These are phyloP conservation scores for Pestalotiopsis sp. DNA, from an alignment of 2,329 filamentous ascomycete genomes.

Conservation along the genomic window DNA sequence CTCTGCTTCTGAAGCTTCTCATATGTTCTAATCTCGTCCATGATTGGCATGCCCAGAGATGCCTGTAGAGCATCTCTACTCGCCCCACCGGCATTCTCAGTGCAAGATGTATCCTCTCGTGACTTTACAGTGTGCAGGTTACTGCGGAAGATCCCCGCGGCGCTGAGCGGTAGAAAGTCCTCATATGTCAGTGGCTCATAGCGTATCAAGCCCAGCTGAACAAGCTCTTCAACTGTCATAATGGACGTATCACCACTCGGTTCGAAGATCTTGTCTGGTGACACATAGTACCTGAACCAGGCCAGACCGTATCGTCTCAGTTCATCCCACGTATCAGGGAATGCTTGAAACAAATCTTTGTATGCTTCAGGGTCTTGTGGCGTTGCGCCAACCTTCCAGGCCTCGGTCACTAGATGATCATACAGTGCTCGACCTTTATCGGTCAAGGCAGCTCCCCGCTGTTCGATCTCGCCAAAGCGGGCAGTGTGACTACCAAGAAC, in stretches of 20 bases:
- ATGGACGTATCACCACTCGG: background rate
- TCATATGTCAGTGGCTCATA: conserved; percentile 9
- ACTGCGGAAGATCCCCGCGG: conserved; percentile 5
- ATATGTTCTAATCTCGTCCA: background rate
- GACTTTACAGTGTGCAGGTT: background rate
- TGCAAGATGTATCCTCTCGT: background rate
- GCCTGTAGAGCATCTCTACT: background rate
- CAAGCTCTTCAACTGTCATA: background rate
- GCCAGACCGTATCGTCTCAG: background rate
- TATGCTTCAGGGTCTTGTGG: conserved; percentile 7
- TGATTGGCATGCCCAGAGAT: background rate
- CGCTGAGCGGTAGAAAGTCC: conserved; percentile 7
- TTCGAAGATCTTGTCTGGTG: background rate
- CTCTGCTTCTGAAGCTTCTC: background rate
- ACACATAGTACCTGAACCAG: conserved; percentile 1
- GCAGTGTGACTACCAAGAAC: conserved; percentile 2
- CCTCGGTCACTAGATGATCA: conserved; percentile 3
- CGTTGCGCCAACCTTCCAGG: conserved; percentile 2
- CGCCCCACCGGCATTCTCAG: no score
- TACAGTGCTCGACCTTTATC: conserved; percentile 4
- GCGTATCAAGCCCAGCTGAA: background rate
- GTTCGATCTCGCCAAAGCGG: conserved; percentile 10
- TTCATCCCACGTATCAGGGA: background rate
- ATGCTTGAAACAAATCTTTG: background rate
- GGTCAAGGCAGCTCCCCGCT: conserved; percentile 2